These are phyloP conservation scores for Pistacia atlantica DNA, from an alignment of 345 rosid genomes.

Conservation along the genomic window DNA sequence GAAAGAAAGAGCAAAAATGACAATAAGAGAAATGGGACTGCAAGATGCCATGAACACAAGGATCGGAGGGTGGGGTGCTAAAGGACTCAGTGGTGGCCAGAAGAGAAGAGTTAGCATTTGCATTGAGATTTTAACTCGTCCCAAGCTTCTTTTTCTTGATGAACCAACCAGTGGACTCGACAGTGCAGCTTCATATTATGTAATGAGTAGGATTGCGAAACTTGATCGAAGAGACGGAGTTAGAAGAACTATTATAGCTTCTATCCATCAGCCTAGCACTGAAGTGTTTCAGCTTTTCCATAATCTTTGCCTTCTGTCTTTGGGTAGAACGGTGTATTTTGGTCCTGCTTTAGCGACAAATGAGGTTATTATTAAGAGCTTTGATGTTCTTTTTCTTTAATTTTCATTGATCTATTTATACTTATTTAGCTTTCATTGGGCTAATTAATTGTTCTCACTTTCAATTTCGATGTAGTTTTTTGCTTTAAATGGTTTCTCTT, in stretches of 20 bases:
- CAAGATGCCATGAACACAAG: conserved; percentile 40
- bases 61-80: conserved; percentile 48
- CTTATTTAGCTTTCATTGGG: too few species aligned
- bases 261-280: conserved; percentile 55
- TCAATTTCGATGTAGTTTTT: conserved; percentile 38
- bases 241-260: conserved; percentile 40
- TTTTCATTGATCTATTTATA: too few species aligned
- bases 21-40: conserved; percentile 58
- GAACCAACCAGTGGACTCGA: conserved; percentile 62
- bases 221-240: conserved; percentile 30
- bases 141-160: conserved; percentile 54
- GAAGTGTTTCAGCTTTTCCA: conserved; percentile 53
- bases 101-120: conserved; percentile 34
- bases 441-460: not conserved
- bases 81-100: conserved; percentile 56
- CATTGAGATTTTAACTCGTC: conserved; percentile 52
- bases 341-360: conserved; percentile 42
- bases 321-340: conserved; percentile 50
- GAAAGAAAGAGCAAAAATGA: conserved; percentile 48
- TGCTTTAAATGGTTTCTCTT: conserved; percentile 51
- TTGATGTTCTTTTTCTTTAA: too few species aligned
- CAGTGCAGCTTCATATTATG: conserved; percentile 26
- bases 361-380: conserved; percentile 25
- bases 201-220: conserved; percentile 41
- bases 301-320: conserved; percentile 51